These are phyloP conservation scores for Silene conica DNA, from an alignment of 148 eudicot genomes.

Conservation along the genomic window DNA sequence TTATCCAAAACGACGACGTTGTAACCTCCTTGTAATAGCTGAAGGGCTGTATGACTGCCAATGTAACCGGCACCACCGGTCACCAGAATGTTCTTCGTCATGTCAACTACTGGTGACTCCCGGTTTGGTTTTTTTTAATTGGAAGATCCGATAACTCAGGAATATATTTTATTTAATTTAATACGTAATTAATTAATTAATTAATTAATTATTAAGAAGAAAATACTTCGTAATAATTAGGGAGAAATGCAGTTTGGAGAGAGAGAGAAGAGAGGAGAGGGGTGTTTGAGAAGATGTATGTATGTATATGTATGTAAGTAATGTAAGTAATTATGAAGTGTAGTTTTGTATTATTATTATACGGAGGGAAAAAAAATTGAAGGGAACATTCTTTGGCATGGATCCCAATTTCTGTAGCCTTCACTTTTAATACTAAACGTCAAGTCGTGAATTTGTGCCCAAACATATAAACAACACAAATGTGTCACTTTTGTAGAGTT, in stretches of 20 bases:
- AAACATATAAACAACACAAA: too few species aligned
- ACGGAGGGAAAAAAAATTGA: too few species aligned
- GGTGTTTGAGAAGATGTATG: not conserved
- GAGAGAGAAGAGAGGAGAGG: not conserved
- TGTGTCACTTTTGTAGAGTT: too few species aligned
- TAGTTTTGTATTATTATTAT: too few species aligned
- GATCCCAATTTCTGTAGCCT: too few species aligned
- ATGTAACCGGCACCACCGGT: conserved; percentile 97
- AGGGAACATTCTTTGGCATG: not conserved
- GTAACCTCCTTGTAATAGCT: conserved; percentile 63
- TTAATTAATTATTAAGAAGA: too few species aligned
- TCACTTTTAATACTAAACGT: too few species aligned
- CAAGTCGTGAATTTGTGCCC: too few species aligned
- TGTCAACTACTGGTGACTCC: not conserved
- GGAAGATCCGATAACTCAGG: not conserved
- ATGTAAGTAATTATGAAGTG: too few species aligned
- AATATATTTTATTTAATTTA: too few species aligned
- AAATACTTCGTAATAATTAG: too few species aligned
- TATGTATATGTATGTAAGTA: not conserved
- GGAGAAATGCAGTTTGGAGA: not conserved
- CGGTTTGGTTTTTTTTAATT: not conserved
- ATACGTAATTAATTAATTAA: too few species aligned
- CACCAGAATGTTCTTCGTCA: conserved; percentile 58
- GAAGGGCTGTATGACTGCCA: conserved; percentile 85
- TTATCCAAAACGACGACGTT: conserved; percentile 74